phyloP scores from a whole-genome alignment of 2,329 filamentous ascomycete species.

The Aspergillus luchuensis region DNA sequence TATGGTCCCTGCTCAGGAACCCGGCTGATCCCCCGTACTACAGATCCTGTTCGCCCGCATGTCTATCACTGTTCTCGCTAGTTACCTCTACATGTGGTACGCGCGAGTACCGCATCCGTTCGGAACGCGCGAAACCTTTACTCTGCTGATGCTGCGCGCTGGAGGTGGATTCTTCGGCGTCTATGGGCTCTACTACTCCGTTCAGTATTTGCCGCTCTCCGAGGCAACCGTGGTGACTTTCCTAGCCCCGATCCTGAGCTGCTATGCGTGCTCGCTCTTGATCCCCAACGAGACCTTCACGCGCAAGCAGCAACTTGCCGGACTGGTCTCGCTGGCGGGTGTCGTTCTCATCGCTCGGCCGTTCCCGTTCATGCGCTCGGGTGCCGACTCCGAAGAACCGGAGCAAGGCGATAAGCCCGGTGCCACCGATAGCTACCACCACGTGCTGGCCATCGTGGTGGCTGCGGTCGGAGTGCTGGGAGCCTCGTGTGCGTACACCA shows the following conservation, averaged over 20 bases:
- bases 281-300: conserved; percentile 75
- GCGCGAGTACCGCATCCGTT: conserved; percentile 68
- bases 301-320: conserved; percentile 73
- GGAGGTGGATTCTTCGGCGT: conserved; percentile 75
- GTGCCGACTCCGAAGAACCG: conserved; percentile 21
- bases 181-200: conserved; percentile 73
- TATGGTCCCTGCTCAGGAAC: not conserved
- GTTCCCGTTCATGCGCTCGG: conserved; percentile 26
- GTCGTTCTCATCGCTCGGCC: conserved; percentile 83
- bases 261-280: conserved; percentile 76
- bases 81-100: conserved; percentile 73
- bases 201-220: conserved; percentile 78
- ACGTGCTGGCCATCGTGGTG: conserved; percentile 68
- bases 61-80: conserved; percentile 68
- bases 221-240: conserved; percentile 92
- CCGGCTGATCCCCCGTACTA: not conserved
- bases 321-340: conserved; percentile 72
- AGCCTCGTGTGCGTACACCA: conserved; percentile 72
- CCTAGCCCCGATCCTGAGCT: conserved; percentile 74
- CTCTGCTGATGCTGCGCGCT: conserved; percentile 68
- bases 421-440: conserved; percentile 60
- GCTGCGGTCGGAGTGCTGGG: conserved; percentile 78
- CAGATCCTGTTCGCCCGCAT: conserved; percentile 78
- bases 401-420: conserved; percentile 29
- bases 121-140: conserved; percentile 66